These are phyloP conservation scores for Backusella liffmaniae DNA, from an alignment of 192 early-diverging fungal species.

Conservation along the genomic window DNA sequence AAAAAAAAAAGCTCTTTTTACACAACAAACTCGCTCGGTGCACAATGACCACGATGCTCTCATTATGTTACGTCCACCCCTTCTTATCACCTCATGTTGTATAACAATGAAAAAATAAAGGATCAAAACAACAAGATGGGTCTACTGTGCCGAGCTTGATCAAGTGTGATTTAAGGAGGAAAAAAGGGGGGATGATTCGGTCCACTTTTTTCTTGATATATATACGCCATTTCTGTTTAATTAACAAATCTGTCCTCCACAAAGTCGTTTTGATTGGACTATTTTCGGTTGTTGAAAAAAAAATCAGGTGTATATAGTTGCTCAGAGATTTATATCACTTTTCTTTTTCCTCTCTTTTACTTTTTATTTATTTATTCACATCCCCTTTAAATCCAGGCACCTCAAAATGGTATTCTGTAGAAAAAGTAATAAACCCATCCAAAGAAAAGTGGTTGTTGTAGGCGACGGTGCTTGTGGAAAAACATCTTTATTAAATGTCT, in stretches of 20 bases:
- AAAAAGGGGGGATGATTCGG: not conserved
- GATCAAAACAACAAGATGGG: not conserved
- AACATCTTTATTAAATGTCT: slow-evolving; percentile 74
- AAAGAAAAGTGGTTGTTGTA: slow-evolving; percentile 35
- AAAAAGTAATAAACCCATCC: slow-evolving; percentile 16
- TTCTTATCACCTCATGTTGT: not conserved
- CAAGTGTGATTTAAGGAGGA: not conserved
- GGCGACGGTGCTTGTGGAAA: slow-evolving; percentile 86
- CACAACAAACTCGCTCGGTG: too few relatives aligned
- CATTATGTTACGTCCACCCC: not conserved
- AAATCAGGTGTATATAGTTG: slow-evolving; percentile 1
- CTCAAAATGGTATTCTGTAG: slow-evolving; percentile 18
- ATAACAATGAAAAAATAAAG: slow-evolving; percentile 1
- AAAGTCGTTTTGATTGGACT: not conserved
- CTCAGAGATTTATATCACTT: not conserved
- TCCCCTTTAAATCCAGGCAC: not conserved
- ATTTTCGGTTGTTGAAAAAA: not conserved
- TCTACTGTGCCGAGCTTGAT: not conserved
- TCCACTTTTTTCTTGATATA: not conserved
- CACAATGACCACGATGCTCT: not conserved
- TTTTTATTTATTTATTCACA: not conserved
- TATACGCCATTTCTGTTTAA: not conserved
- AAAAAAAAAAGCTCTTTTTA: too few relatives aligned
- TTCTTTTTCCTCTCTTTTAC: not conserved
- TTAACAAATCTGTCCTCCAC: not conserved